Evolutionary conservation across 352 stramenopile genomes (phyloP), one percentile per base, ranked within the genome.

Genomic region (Globisporangium spinosum): DNA sequence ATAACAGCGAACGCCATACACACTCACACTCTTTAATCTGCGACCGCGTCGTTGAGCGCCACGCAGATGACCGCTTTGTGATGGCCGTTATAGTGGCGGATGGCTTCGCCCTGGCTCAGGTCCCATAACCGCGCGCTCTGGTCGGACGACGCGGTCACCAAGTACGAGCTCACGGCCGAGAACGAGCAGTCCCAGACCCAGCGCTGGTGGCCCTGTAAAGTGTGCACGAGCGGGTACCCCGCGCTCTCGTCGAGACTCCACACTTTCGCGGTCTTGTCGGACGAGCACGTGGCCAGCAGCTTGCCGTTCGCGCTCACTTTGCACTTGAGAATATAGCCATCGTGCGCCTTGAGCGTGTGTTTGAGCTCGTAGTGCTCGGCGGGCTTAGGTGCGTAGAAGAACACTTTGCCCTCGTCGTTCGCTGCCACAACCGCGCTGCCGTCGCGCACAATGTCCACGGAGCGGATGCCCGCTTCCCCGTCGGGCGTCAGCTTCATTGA

Each of bases 151-250:
- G 84, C 89, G 2, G 97, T 99, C 22, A 99, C 96, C 45, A 99
- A 80, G 76, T 99, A 99, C 54, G 88, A 98, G 22, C 92, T 98
- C 67, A 99, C 98, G 10, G 97, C 97, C 55, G 90, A 98, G 85
- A 99, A 99, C 5, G 93, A 93, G 60, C 94, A 98, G 80, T 99
- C 97, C 96, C 97, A 99, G 12, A 99, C 97, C 97, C 97, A 99
- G 65, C 96, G 93, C 67, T 96, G 89, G 72, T 98, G 94, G 23
- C 89, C 83, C 65, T 93, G 83, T 47, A 95, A 74, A 61, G 88
- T 95, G 70, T 94, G 83, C 58, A 93, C 73, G 9, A 94, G 76
- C 22, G 80, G 76, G 58, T 70, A 81, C 29, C 76, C 66, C 17
- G 62, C 69, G 23, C 69, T 67, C 62, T 76, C 72, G 71, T 83